Evolutionary conservation across 805 yeast genomes (phyloP).

Genomic region (Monosporozyma unispora): DNA sequence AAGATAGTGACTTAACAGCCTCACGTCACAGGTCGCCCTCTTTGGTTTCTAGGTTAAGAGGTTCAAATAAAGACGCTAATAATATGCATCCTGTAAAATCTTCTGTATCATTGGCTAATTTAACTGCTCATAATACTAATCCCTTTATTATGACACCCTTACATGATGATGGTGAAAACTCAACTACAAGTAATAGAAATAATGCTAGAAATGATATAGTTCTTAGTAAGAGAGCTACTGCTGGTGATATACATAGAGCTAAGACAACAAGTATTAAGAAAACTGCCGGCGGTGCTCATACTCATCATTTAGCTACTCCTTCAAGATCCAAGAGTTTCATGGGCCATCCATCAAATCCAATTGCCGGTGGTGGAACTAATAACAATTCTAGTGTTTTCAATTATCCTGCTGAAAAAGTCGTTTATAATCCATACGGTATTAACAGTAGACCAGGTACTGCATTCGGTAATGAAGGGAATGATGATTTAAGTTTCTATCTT

Average conservation of each 20-base stretch:
- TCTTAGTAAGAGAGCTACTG: background rate
- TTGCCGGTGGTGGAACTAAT: background rate
- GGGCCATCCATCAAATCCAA: slow-evolving; percentile 6
- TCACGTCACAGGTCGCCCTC: slow-evolving; percentile 19
- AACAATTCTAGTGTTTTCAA: background rate
- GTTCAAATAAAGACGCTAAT: slow-evolving; percentile 7
- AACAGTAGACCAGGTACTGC: slow-evolving; percentile 13
- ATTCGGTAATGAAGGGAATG: slow-evolving; percentile 7
- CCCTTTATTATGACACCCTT: slow-evolving; percentile 20
- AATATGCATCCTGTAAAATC: slow-evolving; percentile 14
- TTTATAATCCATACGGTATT: slow-evolving; percentile 58
- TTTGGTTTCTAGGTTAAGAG: slow-evolving; percentile 11
- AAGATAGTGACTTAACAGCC: background rate
- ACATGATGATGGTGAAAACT: background rate
- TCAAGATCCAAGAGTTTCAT: slow-evolving; percentile 10
- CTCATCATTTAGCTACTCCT: slow-evolving; percentile 10
- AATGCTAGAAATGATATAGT: slow-evolving; percentile 1
- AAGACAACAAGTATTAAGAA: slow-evolving; percentile 3
- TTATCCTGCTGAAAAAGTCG: slow-evolving; percentile 32
- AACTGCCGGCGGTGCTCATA: slow-evolving; percentile 4
- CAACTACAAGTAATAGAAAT: background rate
- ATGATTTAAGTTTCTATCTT: slow-evolving; percentile 27
- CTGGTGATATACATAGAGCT: slow-evolving; percentile 2
- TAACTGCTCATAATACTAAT: slow-evolving; percentile 24
- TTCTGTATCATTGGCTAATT: slow-evolving; percentile 19